Evolutionary conservation across 202 grass and related monocot species (phyloP), one percentile per base, ranked within the genome.

Genomic region (Carex arenaria): DNA sequence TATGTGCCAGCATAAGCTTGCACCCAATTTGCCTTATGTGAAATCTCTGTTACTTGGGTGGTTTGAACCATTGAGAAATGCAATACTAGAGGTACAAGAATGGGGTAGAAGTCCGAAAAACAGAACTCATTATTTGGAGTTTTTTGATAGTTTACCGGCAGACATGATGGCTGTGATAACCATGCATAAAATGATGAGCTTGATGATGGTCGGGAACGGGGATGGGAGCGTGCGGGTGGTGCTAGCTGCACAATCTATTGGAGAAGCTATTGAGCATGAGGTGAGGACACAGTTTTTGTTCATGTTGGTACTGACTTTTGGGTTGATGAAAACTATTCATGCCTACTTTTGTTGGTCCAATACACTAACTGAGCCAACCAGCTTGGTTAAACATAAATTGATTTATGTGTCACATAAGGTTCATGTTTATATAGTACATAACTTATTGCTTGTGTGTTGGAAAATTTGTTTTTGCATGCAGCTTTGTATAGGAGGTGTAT

Each of bases 141-240:
- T 73, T 34, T 93, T 98, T 53, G 84, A 82, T 85, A 72, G 82
- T 62, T 90, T 98, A 7, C 95, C 93, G 0, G 91, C 95, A 0
- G 95, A 98, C 31, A 98, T 90, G 95, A 95, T 98, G 93, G 95
- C 95, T 0, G 91, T 98, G 36, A 98, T 98, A 68, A 93, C 93
- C 26, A 98, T 98, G 95, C 95, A 98, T 87, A 95, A 98, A 62
- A 66, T 95, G 82, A 98, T 98, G 95, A 92, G 95, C 9, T 84
- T 98, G 61, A 87, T 98, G 31, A 98, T 95, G 93, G 90, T 76
- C 0, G 89, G 95, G 18, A 82, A 42, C n/a, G 81, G 83, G 6
- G 91, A 98, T 20, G 93, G 90, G 18, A 92, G 88, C 5, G 89
- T 93, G 8, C 91, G 89, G 4, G 91, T 98, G 26, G 88, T 93